Conservation (phyloP, 2,329 filamentous ascomycete genomes). For the Phialophora expanda region DNA sequence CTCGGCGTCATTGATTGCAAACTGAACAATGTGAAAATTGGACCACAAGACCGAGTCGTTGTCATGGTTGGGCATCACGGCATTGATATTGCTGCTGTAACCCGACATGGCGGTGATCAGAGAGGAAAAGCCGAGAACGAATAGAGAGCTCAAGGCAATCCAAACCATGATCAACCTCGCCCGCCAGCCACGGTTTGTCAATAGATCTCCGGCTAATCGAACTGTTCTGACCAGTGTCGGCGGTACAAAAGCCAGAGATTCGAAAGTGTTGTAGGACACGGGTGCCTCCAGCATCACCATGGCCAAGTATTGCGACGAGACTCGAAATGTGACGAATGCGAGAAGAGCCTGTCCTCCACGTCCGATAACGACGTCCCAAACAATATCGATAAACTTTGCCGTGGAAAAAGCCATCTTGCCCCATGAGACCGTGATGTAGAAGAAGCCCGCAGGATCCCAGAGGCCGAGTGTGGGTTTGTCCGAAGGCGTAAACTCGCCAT, state of each 20-base stretch:
- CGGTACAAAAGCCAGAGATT: constrained; percentile 43
- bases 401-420: constrained; percentile 41
- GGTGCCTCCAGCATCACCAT: constrained; percentile 44
- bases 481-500: constrained; percentile 25
- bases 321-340: constrained; percentile 41
- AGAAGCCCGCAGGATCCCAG: constrained; percentile 31
- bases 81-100: constrained; percentile 43
- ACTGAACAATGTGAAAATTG: constrained; percentile 38
- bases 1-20: constrained; percentile 32
- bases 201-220: constrained; percentile 42
- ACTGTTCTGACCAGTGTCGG: constrained; percentile 39
- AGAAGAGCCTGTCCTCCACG: constrained; percentile 44
- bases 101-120: constrained; percentile 47
- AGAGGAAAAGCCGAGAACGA: constrained; percentile 44
- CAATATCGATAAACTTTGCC: constrained; percentile 46
- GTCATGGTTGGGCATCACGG: constrained; percentile 38
- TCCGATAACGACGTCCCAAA: constrained; percentile 46
- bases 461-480: constrained; percentile 24
- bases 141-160: constrained; percentile 43
- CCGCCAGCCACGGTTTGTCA: constrained; percentile 30
- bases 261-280: constrained; percentile 45
- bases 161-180: constrained; percentile 43
- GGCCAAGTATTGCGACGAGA: constrained; percentile 45
- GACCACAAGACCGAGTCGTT: constrained; percentile 38
- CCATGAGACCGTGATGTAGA: constrained; percentile 34